phyloP scores from a whole-genome alignment of 148 eudicot species.

The Silene uniflora region DNA sequence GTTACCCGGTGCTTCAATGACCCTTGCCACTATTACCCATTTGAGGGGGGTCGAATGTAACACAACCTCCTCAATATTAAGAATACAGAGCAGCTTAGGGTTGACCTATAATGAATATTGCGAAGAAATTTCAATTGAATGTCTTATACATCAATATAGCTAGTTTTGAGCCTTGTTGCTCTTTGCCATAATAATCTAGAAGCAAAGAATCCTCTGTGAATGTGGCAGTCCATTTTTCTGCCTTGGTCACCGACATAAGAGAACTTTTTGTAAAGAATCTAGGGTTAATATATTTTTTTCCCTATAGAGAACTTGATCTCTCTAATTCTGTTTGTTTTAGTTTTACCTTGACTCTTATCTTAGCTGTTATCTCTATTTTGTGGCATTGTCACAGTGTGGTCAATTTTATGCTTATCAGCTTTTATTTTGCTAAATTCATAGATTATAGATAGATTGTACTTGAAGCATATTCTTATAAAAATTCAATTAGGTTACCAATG shows the following conservation, averaged over 20 bases:
- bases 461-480: neutral
- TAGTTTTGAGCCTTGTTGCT: too few species aligned
- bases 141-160: too few species aligned
- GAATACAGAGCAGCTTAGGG: too few species aligned
- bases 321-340: neutral
- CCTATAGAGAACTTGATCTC: too few species aligned
- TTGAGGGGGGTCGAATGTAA: too few species aligned
- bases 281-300: neutral
- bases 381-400: neutral
- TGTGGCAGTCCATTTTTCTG: neutral
- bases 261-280: neutral
- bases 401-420: neutral
- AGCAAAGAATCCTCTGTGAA: neutral
- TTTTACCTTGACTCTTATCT: neutral
- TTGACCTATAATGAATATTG: too few species aligned
- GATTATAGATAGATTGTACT: neutral
- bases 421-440: neutral
- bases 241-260: neutral
- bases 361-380: neutral
- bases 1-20: too few species aligned
- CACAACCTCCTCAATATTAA: too few species aligned
- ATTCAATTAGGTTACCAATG: neutral
- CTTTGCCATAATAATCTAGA: neutral
- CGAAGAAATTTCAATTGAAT: too few species aligned
- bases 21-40: too few species aligned